A percentile compares a stretch with the other conserved stretches of the same genome.
phyloP scores from a whole-genome alignment of 176 grass and related monocot species.

The Hyparrhenia diplandra region DNA sequence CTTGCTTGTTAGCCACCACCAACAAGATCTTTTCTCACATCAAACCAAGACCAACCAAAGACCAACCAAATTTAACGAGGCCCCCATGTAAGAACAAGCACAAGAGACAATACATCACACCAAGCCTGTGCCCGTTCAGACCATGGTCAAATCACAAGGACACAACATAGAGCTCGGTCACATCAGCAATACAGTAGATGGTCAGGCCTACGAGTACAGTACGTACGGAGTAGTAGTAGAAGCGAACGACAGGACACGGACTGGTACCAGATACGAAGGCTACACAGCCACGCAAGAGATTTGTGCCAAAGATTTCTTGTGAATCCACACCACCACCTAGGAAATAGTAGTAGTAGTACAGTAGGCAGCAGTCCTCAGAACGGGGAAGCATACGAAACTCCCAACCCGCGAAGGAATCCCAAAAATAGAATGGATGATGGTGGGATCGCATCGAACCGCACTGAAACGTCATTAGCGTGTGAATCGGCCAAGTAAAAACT shows the following conservation, averaged over 20 bases:
- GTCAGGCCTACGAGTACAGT: not conserved
- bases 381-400: conserved; percentile 8
- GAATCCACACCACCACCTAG: not conserved
- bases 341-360: not conserved
- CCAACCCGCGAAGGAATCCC: not conserved
- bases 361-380: not conserved
- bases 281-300: conserved; percentile 7
- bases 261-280: not conserved
- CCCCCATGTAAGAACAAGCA: conserved; percentile 7
- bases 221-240: not conserved
- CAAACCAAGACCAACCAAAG: too few relatives aligned
- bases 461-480: not conserved
- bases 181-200: not conserved
- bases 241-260: not conserved
- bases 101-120: not conserved
- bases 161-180: not conserved
- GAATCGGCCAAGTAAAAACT: not conserved
- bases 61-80: too few relatives aligned
- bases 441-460: not conserved
- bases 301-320: not conserved
- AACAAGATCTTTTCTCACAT: too few relatives aligned
- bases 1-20: too few relatives aligned
- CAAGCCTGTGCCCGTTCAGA: not conserved
- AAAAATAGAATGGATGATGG: not conserved
- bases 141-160: conserved; percentile 7